These are phyloP conservation scores for Parsonsia alboflavescens DNA, from an alignment of 257 asterid genomes.

Conservation along the genomic window DNA sequence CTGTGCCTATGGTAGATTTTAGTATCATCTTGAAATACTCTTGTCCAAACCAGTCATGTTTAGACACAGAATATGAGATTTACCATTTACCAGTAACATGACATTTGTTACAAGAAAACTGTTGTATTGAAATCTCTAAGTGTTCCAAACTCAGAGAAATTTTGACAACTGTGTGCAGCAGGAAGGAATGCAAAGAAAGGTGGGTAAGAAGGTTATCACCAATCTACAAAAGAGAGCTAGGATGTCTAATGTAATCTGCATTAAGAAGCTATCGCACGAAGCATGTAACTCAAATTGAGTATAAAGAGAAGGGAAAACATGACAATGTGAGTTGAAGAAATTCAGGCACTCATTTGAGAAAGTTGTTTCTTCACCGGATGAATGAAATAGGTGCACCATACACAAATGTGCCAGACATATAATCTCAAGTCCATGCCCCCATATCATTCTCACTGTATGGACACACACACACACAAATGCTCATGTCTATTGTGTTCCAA, in stretches of 20 bases:
- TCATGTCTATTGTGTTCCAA: neutral
- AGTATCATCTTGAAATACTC: neutral
- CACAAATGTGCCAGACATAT: neutral
- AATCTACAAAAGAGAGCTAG: neutral
- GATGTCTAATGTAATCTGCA: neutral
- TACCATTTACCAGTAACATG: no score
- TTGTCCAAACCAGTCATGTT: neutral
- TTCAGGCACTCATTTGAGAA: neutral
- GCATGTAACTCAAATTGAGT: neutral
- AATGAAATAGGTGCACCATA: neutral
- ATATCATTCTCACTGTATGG: neutral
- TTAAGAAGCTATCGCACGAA: neutral
- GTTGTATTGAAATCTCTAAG: neutral
- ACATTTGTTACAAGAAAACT: neutral
- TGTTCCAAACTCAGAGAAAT: neutral
- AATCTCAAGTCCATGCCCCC: neutral
- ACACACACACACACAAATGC: neutral
- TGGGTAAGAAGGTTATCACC: neutral
- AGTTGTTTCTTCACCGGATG: neutral
- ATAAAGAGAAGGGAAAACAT: neutral
- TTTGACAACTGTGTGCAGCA: neutral
- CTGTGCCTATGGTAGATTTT: neutral
- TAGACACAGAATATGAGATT: no score
- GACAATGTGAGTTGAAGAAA: neutral
- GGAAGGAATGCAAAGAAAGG: neutral